Percentiles rank a stretch among this genome's conserved stretches.
Conservation (phyloP, 192 early-diverging fungal genomes). For the Rhizophagus clarus region DNA sequence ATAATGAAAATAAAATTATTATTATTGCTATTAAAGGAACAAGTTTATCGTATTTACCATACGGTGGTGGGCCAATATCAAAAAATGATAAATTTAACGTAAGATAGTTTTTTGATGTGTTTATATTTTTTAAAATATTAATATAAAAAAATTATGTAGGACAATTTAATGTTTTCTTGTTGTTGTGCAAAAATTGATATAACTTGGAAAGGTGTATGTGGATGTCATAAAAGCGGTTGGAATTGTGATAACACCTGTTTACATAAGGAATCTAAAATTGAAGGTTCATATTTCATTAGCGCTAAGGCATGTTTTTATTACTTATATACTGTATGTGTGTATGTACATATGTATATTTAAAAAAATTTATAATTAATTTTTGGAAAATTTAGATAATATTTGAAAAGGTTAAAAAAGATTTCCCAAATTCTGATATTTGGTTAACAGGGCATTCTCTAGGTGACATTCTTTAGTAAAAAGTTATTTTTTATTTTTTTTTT, state of each 20-base stretch:
- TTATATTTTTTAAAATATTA: neutral
- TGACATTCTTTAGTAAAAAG: neutral
- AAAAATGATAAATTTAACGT: slow-evolving; percentile 74
- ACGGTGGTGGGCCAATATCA: slow-evolving; percentile 66
- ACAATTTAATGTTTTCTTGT: slow-evolving; percentile 95
- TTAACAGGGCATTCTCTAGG: slow-evolving; percentile 86
- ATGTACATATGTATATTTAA: too few species aligned
- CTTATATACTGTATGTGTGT: too few species aligned
- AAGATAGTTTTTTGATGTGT: slow-evolving; percentile 10
- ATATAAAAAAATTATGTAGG: slow-evolving; percentile 40
- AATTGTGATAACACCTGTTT: slow-evolving; percentile 65
- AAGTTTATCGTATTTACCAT: slow-evolving; percentile 33
- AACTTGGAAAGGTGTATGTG: slow-evolving; percentile 85
- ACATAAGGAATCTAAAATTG: slow-evolving; percentile 55
- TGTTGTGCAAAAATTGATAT: slow-evolving; percentile 92
- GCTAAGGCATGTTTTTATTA: slow-evolving; percentile 43
- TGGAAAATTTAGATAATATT: slow-evolving; percentile 56
- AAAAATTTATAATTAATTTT: neutral
- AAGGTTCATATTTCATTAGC: slow-evolving; percentile 58
- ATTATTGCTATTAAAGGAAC: slow-evolving; percentile 89
- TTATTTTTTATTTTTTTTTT: too few species aligned
- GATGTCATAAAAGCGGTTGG: slow-evolving; percentile 68
- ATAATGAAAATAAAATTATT: slow-evolving; percentile 61
- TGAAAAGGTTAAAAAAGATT: slow-evolving; percentile 63
- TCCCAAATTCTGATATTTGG: slow-evolving; percentile 74